Base-by-base conservation (phyloP, 2,329 filamentous ascomycete species). In the Plectosphaerella cucumerina region DNA sequence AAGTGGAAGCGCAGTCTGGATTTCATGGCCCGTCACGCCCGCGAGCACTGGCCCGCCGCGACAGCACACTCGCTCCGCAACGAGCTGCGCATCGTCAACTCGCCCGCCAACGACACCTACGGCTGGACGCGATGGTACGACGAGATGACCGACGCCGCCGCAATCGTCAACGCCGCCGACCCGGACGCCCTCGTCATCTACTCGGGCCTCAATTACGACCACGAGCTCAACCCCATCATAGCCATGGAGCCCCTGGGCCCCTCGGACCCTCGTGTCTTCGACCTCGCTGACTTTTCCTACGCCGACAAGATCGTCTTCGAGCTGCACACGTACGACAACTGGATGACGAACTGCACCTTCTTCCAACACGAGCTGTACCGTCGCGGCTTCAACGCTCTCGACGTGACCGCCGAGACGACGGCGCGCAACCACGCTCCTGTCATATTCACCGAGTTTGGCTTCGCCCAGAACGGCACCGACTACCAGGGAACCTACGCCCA, bases 1-100 rank as follows among this genome's bases (percentile, higher is more conserved):
- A 77, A 78, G 21, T 85, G 81, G 81, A 71, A 70, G 39, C 72
- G 80, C 18, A 80, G 79, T 2, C 69, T 81, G 33, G 64, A 68
- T 2, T 80, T 75, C 58, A 80, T 84, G 62, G 73, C 59, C 51
- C 55, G 64, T 17, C 75, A 74, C 69, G 69, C 70, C 10, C 60
- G 66, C 39, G 56, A 58, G 12, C 72, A 74, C 59, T 44, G 42
- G 42, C 53, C 53, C 48, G 53, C 53, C 31, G 44, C 53, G 48
- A 51, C 53, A 35, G 53, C 53, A 6, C 37, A 53, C 20, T 74
- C 74, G 5, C 72, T 84, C 42, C 77, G 81, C 58, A 84, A 84
- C 65, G 81, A 84, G 66, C 67, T 83, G 22, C 75, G 77, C 47
- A 69, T 70, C 55, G 66, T 70, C 47, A 68, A 76, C 49, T 61